Evolutionary conservation across 768 basidiomycete genomes (phyloP).

Genomic region (Suillus brevipes): DNA sequence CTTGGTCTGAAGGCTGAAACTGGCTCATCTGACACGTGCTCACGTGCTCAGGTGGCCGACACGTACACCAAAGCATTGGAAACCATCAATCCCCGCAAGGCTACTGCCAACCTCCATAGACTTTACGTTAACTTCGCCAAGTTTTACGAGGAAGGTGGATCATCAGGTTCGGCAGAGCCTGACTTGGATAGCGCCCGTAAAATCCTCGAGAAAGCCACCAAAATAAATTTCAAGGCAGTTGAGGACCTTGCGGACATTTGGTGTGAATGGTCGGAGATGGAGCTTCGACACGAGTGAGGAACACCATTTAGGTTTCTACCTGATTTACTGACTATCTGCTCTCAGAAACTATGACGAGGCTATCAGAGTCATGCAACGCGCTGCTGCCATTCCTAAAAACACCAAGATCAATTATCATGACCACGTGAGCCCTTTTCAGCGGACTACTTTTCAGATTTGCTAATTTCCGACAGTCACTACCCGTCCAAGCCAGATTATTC

Average conservation of each 20-base stretch:
- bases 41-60: constrained; percentile 68
- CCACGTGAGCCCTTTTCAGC: constrained; percentile 56
- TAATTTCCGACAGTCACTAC: constrained; percentile 54
- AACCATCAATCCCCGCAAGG: constrained; percentile 84
- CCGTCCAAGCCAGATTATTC: constrained; percentile 89
- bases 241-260: constrained; percentile 98
- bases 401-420: constrained; percentile 92
- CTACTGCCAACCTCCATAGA: constrained; percentile 86
- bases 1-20: background rate
- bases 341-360: constrained; percentile 96
- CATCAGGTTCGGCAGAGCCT: constrained; percentile 70
- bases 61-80: constrained; percentile 90
- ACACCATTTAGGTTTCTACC: background rate
- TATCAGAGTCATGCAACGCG: constrained; percentile 95
- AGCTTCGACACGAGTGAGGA: constrained; percentile 89
- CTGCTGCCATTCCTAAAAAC: constrained; percentile 86
- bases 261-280: constrained; percentile 99
- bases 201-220: constrained; percentile 89
- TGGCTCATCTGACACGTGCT: constrained; percentile 6
- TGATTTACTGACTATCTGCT: constrained; percentile 13
- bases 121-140: constrained; percentile 95
- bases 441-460: constrained; percentile 14
- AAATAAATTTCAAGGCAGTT: constrained; percentile 90
- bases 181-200: constrained; percentile 88
- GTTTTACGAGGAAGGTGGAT: constrained; percentile 96